Evolutionary conservation across 2,329 filamentous ascomycete species (phyloP).

Genomic region (Penicillium expansum): DNA sequence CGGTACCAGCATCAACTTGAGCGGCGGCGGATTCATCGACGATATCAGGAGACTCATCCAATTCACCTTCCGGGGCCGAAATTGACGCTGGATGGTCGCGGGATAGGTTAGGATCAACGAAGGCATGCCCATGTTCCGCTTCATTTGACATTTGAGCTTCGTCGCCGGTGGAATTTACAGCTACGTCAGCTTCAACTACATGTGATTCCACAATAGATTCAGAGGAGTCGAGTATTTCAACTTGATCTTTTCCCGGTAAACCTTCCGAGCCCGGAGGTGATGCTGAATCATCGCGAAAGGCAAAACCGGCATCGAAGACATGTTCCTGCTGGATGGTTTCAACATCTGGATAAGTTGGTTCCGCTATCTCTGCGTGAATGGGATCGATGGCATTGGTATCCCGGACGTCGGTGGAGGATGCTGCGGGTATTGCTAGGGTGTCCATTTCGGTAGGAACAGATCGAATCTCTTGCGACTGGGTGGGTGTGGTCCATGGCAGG

Average conservation of each 20-base stretch:
- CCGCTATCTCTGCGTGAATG: no score
- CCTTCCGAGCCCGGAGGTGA: no score
- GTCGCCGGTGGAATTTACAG: neutral
- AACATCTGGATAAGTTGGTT: neutral
- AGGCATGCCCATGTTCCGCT: neutral
- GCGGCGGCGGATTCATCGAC: neutral
- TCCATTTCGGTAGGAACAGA: neutral
- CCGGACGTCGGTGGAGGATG: neutral
- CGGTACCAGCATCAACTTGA: neutral
- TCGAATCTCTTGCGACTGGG: conserved; percentile 6
- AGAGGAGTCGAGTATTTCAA: neutral
- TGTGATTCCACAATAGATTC: neutral
- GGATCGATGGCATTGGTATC: neutral
- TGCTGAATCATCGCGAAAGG: neutral
- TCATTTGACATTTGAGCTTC: neutral
- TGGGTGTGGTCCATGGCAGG: conserved; percentile 16
- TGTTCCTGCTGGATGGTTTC: neutral
- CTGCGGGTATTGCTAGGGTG: neutral
- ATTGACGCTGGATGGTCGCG: no score
- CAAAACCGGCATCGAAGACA: neutral
- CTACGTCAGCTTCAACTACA: neutral
- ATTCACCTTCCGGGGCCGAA: neutral
- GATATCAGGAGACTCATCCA: neutral
- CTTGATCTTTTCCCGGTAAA: neutral
- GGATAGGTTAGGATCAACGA: no score